Base-by-base conservation (phyloP, 371 early-diverging fungal species). In the Amoeboaphelidium protococcarum region DNA sequence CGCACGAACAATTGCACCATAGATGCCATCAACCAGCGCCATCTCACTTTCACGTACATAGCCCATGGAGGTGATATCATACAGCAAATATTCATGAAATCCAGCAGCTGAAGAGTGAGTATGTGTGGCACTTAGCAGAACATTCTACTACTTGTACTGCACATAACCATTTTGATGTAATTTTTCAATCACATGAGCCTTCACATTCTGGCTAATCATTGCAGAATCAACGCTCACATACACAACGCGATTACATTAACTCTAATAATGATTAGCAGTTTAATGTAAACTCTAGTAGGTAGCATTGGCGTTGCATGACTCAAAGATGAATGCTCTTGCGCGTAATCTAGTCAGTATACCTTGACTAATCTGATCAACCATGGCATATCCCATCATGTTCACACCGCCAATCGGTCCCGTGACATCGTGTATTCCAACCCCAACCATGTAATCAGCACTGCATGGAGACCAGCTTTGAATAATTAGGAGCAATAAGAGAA, bases 41-140 rank as follows among this genome's bases (percentile, higher is more conserved):
- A 62, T 55, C 13, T 61, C 53, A 2, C 63, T 65, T 47, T 63
- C 67, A 27, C 67, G 63, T 25, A 68, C 59, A 47, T 58, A 61
- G 26, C 51, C 56, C 21, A 41, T 25, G 12, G 46, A 25, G 26
- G 41, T 53, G 2, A 60, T 13, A 47, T 46, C 42, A 51, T 51
- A 48, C 43, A 60, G 31, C 21, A 46, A 23, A 47, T 69, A 57
- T 48, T 70, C 59, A 13, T 50, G 20, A 48, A 49, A 53, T 0
- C 64, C 60, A 16, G 53, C 59, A 12, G 58, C 47, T 0, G 57
- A 57, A 13, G 65, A 61, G 48, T 76, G 76, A 3, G 71, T 68
- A 56, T 76, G 76, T 12, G 72, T 74, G 26, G 69, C 70, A 1
- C 72, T 69, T 2, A 74, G 50, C 67, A 71, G 65, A 22, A 76